Conservation (phyloP, 2,329 filamentous ascomycete species). For the Paramyrothecium roridum region DNA sequence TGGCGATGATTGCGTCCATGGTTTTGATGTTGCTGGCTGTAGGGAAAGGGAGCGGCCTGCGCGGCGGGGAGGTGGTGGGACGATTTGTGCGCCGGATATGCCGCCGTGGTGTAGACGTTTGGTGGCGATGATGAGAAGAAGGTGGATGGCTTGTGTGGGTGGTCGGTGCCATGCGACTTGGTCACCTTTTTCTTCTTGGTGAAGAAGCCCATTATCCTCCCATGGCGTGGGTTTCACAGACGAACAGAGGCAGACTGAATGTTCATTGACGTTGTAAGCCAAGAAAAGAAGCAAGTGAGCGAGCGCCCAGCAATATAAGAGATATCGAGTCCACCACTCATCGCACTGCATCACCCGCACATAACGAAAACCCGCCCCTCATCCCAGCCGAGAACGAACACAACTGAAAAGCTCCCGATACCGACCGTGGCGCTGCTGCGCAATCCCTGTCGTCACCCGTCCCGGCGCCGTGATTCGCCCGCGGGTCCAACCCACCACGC, state of each 20-base stretch:
- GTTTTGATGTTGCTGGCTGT: background rate
- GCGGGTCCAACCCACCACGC: background rate
- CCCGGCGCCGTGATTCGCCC: background rate
- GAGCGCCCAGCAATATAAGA: too few relatives aligned
- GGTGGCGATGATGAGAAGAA: constrained; percentile 3
- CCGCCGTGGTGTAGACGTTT: constrained; percentile 6
- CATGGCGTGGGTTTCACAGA: background rate
- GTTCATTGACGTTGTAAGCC: too few relatives aligned
- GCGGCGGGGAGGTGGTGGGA: background rate
- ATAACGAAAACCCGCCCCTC: too few relatives aligned
- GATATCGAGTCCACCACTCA: too few relatives aligned
- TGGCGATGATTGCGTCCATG: constrained; percentile 16
- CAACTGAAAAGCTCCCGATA: too few relatives aligned
- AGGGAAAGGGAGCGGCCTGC: background rate
- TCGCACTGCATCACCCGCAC: too few relatives aligned
- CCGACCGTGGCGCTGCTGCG: background rate
- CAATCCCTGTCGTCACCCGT: background rate
- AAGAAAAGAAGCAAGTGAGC: too few relatives aligned
- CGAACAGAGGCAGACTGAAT: too few relatives aligned
- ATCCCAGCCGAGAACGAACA: too few relatives aligned
- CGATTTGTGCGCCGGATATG: background rate
- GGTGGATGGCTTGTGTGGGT: background rate
- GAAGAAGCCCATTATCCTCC: constrained; percentile 1
- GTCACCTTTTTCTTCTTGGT: constrained; percentile 1
- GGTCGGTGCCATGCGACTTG: background rate